Evolutionary conservation across 257 asterid species (phyloP).

Genomic region (Solanum sitiens): DNA sequence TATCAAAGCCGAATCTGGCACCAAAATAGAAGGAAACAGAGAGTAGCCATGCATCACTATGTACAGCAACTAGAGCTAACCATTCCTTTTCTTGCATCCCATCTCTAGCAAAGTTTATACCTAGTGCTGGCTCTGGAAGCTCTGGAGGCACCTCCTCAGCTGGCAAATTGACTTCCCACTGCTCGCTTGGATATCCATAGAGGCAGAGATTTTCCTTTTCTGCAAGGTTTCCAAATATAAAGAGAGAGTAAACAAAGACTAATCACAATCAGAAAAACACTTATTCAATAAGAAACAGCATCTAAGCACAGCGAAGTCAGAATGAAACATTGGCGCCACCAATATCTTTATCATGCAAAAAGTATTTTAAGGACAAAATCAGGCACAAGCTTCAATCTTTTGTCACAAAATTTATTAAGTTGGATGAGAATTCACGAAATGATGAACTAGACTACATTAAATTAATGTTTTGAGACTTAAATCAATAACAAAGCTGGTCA

Average conservation of each 20-base stretch:
- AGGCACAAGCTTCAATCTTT: not conserved
- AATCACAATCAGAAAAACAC: not conserved
- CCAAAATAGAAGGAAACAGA: conserved; percentile 37
- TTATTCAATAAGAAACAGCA: not conserved
- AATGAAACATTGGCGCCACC: conserved; percentile 33
- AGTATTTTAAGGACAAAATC: not conserved
- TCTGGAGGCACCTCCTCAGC: conserved; percentile 43
- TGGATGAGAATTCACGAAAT: not conserved
- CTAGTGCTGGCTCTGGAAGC: conserved; percentile 42
- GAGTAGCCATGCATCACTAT: conserved; percentile 35
- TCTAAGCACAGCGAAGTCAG: conserved; percentile 14
- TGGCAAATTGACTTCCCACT: conserved; percentile 38
- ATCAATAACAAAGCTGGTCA: not conserved
- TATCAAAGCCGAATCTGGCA: conserved; percentile 40
- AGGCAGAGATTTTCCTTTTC: conserved; percentile 39
- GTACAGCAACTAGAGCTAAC: conserved; percentile 39
- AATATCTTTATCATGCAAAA: not conserved
- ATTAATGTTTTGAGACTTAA: not conserved
- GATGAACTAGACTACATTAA: not conserved
- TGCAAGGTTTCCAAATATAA: not conserved
- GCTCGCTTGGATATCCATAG: conserved; percentile 27
- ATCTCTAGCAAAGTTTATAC: conserved; percentile 41
- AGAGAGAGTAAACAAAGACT: not conserved
- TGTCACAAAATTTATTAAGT: not conserved
- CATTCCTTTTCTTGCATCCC: conserved; percentile 42